A percentile compares a stretch with the other conserved stretches of the same genome.
These are phyloP conservation scores for Plasmodium vinckei DNA, from an alignment of 169 alveolate genomes.

Conservation along the genomic window DNA sequence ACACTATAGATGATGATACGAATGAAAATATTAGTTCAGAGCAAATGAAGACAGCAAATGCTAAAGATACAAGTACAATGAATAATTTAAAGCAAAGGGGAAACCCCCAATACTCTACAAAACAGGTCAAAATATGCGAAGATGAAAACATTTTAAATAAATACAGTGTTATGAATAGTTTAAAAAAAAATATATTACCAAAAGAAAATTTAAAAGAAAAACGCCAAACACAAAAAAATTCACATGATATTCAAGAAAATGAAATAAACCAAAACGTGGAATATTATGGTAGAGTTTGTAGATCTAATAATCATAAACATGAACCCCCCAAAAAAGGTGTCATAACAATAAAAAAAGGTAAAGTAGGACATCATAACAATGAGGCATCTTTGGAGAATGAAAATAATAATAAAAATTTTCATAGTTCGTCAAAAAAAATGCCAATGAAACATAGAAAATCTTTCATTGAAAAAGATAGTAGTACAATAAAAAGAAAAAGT, in stretches of 20 bases:
- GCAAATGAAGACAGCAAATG: neutral
- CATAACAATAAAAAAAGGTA: conserved; percentile 13
- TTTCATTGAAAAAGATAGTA: conserved; percentile 15
- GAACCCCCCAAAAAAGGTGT: conserved; percentile 26
- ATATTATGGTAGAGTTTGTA: conserved; percentile 35
- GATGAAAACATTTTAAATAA: conserved; percentile 50
- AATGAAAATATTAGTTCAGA: neutral
- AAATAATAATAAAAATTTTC: conserved; percentile 4
- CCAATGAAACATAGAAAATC: conserved; percentile 16
- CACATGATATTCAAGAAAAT: conserved; percentile 8
- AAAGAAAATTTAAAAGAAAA: conserved; percentile 35
- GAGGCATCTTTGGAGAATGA: conserved; percentile 19
- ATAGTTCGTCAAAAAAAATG: conserved; percentile 17
- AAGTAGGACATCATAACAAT: conserved; percentile 9
- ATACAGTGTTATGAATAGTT: conserved; percentile 48
- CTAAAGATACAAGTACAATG: neutral
- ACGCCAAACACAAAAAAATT: neutral
- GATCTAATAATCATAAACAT: conserved; percentile 8
- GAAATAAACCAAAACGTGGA: conserved; percentile 30
- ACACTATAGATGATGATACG: too few species aligned
- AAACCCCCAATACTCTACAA: conserved; percentile 14
- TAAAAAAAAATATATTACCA: conserved; percentile 14
- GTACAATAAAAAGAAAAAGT: conserved; percentile 6
- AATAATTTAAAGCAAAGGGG: conserved; percentile 13
- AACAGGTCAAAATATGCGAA: conserved; percentile 71